Evolutionary conservation across 371 early-diverging fungal species (phyloP).

Genomic region (Basidiobolus meristosporus): DNA sequence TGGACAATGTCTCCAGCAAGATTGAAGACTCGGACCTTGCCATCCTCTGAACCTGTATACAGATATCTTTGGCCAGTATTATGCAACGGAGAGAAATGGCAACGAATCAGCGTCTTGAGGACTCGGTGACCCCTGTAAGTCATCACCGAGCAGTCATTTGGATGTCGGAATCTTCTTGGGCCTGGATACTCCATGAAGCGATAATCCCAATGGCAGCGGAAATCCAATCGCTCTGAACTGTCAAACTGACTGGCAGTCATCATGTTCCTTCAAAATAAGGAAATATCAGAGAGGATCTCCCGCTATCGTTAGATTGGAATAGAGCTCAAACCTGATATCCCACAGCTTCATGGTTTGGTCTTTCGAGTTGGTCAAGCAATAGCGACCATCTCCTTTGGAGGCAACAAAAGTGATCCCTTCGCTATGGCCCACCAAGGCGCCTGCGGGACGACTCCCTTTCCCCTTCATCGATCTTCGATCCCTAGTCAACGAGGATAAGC

Average conservation of each 20-base stretch:
- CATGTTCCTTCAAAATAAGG: conserved; percentile 4
- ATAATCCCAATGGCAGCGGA: conserved; percentile 10
- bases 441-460: conserved; percentile 15
- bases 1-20: conserved; percentile 11
- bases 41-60: conserved; percentile 33
- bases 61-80: conserved; percentile 27
- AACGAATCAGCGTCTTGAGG: conserved; percentile 37
- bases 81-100: conserved; percentile 32
- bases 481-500: conserved; percentile 8
- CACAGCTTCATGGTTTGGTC: conserved; percentile 38
- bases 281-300: no score
- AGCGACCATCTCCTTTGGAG: conserved; percentile 40
- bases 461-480: conserved; percentile 26
- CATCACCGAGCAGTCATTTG: conserved; percentile 26
- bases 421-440: conserved; percentile 38
- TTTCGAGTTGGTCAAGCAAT: conserved; percentile 21
- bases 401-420: conserved; percentile 43
- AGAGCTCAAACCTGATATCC: conserved; percentile 24
- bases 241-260: conserved; percentile 2
- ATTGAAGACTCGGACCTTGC: conserved; percentile 18
- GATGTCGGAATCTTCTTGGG: conserved; percentile 8
- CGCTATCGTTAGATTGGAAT: background rate
- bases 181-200: conserved; percentile 7
- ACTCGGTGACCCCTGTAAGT: conserved; percentile 33
- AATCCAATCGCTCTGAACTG: background rate